Conservation (phyloP, 169 alveolate genomes). For the Plasmodium adleri region DNA sequence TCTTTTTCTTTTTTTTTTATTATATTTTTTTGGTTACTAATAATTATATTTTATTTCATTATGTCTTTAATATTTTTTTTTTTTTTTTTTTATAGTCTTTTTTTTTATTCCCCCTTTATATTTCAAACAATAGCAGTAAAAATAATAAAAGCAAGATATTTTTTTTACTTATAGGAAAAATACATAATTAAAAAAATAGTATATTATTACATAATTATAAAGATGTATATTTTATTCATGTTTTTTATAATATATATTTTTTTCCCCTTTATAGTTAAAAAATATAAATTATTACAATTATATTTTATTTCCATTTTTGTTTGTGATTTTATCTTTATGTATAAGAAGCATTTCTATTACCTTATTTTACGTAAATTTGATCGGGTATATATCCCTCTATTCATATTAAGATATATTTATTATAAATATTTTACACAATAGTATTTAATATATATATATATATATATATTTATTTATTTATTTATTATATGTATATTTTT, state of each 20-base stretch:
- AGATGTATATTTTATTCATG: not conserved
- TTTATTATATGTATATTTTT: no score
- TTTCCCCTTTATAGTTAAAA: conserved; percentile 28
- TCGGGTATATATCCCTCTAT: conserved; percentile 29
- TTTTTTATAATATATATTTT: not conserved
- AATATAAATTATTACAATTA: conserved; percentile 63
- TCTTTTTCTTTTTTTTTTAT: not conserved
- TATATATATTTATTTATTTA: not conserved
- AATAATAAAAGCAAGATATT: conserved; percentile 5
- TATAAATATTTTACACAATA: not conserved
- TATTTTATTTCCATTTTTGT: conserved; percentile 53
- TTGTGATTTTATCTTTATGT: conserved; percentile 50
- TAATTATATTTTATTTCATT: no score
- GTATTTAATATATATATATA: not conserved
- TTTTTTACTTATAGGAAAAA: no score
- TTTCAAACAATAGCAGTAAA: conserved; percentile 67
- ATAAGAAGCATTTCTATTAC: conserved; percentile 51
- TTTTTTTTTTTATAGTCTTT: conserved; percentile 24
- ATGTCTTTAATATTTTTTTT: not conserved
- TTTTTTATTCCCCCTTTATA: conserved; percentile 61
- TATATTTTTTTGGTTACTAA: not conserved
- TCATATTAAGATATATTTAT: no score
- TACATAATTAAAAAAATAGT: not conserved
- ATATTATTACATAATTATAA: not conserved
- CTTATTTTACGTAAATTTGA: conserved; percentile 29